Base-by-base conservation (phyloP, 1,284 basidiomycete species). In the Puccinia horiana region DNA sequence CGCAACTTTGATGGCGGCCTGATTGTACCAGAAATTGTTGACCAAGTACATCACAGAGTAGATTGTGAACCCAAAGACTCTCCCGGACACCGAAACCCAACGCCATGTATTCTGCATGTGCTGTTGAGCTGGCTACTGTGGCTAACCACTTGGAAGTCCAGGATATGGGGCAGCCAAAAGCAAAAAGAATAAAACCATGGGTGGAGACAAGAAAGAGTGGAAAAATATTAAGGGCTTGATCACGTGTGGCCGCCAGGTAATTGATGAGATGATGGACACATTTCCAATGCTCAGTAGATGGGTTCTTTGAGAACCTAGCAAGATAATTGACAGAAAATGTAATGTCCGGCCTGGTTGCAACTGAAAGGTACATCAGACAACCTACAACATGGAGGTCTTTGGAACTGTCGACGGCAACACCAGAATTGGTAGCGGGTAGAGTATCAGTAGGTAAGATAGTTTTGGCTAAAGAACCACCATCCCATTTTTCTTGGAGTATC, bases 51-150 rank as follows among this genome's bases (percentile, higher is more conserved):
- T 61, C 56, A 2, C 8, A 26, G 2, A 76, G 5, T 1, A 76
- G 42, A 49, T 65, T 61, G 1, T 11, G 1, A 2, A 76, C 32
- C 76, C 61, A 79, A 0, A 67, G 23, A 5, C 9, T 9, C 26
- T 67, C 47, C 32, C 29, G 20, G 23, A 40, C 65, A 18, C 61
- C 76, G 5, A 63, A n/a, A 2, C 63, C 61, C 18, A 79, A 14
- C 0, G 76, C 63, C 63, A 79, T 69, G 49, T 79, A 79, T 29
- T 79, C 63, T 8, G 63, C 44, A 37, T 79, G 63, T 3, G 54
- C 54, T n/a, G 76, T 79, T 3, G 47, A 79, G 12, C 2, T 40
- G 1, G 44, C 76, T 1, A 70, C 44, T 14, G 35, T 54, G 2
- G 35, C 32, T 14, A 67, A 29, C 23, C 47, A 2, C 23, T 35